Base-by-base conservation (phyloP, 192 early-diverging fungal genomes). In the Backusella circina region DNA sequence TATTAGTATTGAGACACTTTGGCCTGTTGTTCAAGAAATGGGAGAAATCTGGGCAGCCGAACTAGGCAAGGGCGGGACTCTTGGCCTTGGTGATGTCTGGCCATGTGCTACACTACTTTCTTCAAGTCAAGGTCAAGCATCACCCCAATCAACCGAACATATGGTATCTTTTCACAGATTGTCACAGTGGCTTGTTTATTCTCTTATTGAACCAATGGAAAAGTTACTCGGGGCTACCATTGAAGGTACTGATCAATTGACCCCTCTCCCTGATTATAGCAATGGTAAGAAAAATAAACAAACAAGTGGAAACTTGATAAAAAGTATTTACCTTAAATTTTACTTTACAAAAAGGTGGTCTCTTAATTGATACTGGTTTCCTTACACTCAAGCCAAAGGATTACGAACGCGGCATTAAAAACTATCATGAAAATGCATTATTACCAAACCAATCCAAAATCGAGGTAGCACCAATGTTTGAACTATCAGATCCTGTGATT, bases 181-280 rank as follows among this genome's bases (percentile, higher is more conserved):
- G 51, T 94, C 95, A 3, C 97, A 98, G 81, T 98, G 97, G 97
- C 88, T 98, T 36, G 92, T 94, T 10, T 97, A 96, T 84, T 96
- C 95, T 0, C 83, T 97, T 54, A 90, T 96, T 78, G 97, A 97
- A 61, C 91, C 94, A 4, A 78, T 97, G 16, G 85, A 86, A 57
- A 86, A 85, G 13, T 32, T 85, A 31, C 33, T 83, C 15, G 78
- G 80, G 30, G 78, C 86, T 35, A 86, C 70, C 13, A 84, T 93
- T 71, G 81, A 82, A 33, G 92, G 90, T 23, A 83, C 89, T 13
- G 89, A 93, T 68, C 76, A 84, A 8, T 85, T 98, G 75, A 98
- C 97, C 5, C 95, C 95, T 9, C 83, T 98, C 38, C 90, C 93
- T 21, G 93, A 94, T 77, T 95, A 94, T 80, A 88, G 91, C 72